phyloP scores from a whole-genome alignment of 495 filamentous ascomycete genomes.

The Podospora australis region DNA sequence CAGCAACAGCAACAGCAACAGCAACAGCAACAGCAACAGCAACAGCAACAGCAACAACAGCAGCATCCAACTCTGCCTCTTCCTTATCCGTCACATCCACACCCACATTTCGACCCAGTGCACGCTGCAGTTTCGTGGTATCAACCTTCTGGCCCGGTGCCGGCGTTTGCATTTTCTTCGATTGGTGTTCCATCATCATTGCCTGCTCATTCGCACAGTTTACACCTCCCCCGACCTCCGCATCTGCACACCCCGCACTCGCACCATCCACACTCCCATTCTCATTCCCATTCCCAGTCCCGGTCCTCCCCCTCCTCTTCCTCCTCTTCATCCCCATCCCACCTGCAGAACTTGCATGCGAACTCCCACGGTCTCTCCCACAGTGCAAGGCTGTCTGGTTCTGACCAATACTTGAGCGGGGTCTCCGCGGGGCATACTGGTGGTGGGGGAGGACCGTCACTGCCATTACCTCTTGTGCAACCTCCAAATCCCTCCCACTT shows the following conservation, averaged over 20 bases:
- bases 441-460: neutral
- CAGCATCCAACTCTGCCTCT: neutral
- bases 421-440: too few species aligned
- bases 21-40: slow-evolving; percentile 7
- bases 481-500: neutral
- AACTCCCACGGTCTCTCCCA: slow-evolving; percentile 1
- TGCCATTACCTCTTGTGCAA: neutral
- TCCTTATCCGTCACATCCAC: neutral
- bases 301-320: neutral
- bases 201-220: neutral
- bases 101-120: neutral
- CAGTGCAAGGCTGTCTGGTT: neutral
- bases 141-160: neutral
- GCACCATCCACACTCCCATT: neutral
- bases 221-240: too few species aligned
- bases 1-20: slow-evolving; percentile 5
- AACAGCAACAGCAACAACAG: slow-evolving; percentile 2
- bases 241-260: neutral
- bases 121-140: neutral
- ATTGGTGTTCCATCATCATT: neutral
- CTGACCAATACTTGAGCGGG: neutral
- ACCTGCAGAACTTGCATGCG: neutral
- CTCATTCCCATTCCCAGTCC: neutral
- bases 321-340: slow-evolving; percentile 2
- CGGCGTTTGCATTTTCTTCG: neutral